These are phyloP conservation scores for Cicer yamashitae DNA, from an alignment of 306 rosid species.

Conservation along the genomic window DNA sequence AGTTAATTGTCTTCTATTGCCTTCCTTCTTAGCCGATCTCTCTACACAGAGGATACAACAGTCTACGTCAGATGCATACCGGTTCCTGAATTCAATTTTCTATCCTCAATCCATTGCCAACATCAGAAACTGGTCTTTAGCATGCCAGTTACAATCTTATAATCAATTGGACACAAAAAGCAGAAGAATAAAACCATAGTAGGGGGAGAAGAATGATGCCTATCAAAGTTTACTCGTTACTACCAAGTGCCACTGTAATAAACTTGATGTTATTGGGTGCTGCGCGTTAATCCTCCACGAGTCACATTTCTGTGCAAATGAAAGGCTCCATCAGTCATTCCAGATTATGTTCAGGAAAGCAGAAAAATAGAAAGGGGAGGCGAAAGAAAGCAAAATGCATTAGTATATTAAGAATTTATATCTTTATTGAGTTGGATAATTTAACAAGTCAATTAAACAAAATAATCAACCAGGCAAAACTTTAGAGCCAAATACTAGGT, in stretches of 20 bases:
- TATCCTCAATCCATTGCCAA: constrained; percentile 48
- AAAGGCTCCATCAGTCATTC: constrained; percentile 23
- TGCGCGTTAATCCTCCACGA: constrained; percentile 92
- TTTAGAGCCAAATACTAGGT: not conserved
- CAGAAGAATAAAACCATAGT: constrained; percentile 41
- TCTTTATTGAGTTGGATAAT: not conserved
- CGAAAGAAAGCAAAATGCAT: constrained; percentile 1
- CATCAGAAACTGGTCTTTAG: constrained; percentile 55
- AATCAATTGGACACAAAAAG: constrained; percentile 56
- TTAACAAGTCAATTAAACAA: constrained; percentile 8
- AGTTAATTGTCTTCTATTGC: constrained; percentile 69
- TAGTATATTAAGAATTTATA: not conserved
- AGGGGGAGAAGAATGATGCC: constrained; percentile 54
- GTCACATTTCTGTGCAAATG: constrained; percentile 69
- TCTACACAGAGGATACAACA: constrained; percentile 72
- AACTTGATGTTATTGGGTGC: constrained; percentile 82
- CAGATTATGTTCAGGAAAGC: constrained; percentile 14
- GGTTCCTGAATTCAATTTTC: constrained; percentile 49
- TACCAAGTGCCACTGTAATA: constrained; percentile 44
- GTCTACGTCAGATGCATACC: constrained; percentile 88
- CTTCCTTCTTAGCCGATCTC: constrained; percentile 60
- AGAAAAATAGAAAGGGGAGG: not conserved
- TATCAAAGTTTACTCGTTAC: constrained; percentile 41
- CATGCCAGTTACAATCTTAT: constrained; percentile 71
- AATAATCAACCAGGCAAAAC: not conserved